Percentiles rank a stretch among this genome's conserved stretches.
These are phyloP conservation scores for Globisporangium uncinulatum DNA, from an alignment of 352 stramenopile genomes.

Conservation along the genomic window DNA sequence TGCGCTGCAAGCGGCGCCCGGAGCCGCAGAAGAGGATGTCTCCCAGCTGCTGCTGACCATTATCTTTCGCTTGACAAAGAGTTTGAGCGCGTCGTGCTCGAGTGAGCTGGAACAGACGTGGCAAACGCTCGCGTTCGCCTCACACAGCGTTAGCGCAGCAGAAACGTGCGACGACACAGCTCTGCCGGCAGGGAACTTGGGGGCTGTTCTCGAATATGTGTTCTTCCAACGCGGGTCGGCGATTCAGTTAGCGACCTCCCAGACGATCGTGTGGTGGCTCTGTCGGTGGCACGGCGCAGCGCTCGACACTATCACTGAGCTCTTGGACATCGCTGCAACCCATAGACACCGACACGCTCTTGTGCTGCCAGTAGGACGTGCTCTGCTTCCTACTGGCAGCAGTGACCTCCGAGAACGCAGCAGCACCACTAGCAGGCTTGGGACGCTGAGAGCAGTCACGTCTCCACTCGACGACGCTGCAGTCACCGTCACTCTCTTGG, in stretches of 20 bases:
- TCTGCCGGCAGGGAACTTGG: constrained; percentile 12
- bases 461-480: constrained; percentile 27
- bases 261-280: constrained; percentile 58
- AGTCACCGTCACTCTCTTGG: constrained; percentile 24
- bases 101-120: constrained; percentile 63
- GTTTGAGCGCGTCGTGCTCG: constrained; percentile 25
- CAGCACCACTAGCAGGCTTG: neutral
- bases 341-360: neutral
- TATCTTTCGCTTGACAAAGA: constrained; percentile 49
- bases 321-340: constrained; percentile 8
- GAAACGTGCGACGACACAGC: neutral
- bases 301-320: constrained; percentile 28
- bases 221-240: constrained; percentile 36
- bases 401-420: neutral
- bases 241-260: constrained; percentile 34
- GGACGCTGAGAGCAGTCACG: neutral
- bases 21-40: constrained; percentile 1
- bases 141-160: constrained; percentile 13
- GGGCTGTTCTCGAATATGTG: constrained; percentile 33
- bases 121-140: constrained; percentile 47
- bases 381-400: neutral
- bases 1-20: neutral
- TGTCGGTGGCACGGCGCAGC: constrained; percentile 54
- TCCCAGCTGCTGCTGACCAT: constrained; percentile 31
- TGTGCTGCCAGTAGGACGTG: neutral